phyloP scores from a whole-genome alignment of 2,329 filamentous ascomycete species.

The Teratosphaeria pseudoeucalypti region DNA sequence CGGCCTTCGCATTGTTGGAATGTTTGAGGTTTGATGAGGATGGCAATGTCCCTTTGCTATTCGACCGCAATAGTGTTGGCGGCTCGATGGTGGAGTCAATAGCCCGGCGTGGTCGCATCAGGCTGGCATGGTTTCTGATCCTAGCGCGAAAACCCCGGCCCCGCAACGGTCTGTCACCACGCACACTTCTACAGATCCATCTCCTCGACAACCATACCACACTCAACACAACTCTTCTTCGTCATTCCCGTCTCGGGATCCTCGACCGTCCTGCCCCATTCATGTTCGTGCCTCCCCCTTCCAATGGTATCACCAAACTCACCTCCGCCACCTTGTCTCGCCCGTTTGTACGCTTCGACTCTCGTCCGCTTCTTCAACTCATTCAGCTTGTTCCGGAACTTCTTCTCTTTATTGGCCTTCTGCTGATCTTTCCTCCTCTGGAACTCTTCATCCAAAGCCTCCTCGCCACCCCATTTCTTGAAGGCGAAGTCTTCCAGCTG shows the following conservation, averaged over 20 bases:
- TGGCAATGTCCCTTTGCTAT: too few relatives aligned
- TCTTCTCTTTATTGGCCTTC: constrained; percentile 77
- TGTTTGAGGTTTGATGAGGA: too few relatives aligned
- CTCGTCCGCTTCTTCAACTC: constrained; percentile 89
- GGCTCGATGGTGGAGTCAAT: too few relatives aligned
- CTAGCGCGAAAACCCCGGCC: too few relatives aligned
- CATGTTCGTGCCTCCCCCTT: constrained; percentile 71
- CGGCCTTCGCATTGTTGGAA: too few relatives aligned
- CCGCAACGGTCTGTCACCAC: too few relatives aligned
- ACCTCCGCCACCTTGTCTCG: constrained; percentile 44
- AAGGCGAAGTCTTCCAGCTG: constrained; percentile 95
- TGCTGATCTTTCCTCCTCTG: constrained; percentile 67
- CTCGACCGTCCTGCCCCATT: constrained; percentile 58
- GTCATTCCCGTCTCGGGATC: constrained; percentile 59
- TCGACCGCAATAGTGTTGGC: too few relatives aligned
- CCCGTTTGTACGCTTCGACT: constrained; percentile 77
- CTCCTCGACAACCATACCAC: constrained; percentile 59
- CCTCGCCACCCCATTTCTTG: constrained; percentile 81
- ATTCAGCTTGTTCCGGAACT: constrained; percentile 79
- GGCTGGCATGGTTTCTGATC: too few relatives aligned
- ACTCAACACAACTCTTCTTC: constrained; percentile 62
- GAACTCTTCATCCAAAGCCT: constrained; percentile 81
- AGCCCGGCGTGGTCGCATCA: too few relatives aligned
- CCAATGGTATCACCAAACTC: constrained; percentile 66
- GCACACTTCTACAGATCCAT: constrained; percentile 31